A percentile compares a stretch with the other conserved stretches of the same genome.
Conservation (phyloP, 208 protist genomes). For the Leishmania tropica region DNA sequence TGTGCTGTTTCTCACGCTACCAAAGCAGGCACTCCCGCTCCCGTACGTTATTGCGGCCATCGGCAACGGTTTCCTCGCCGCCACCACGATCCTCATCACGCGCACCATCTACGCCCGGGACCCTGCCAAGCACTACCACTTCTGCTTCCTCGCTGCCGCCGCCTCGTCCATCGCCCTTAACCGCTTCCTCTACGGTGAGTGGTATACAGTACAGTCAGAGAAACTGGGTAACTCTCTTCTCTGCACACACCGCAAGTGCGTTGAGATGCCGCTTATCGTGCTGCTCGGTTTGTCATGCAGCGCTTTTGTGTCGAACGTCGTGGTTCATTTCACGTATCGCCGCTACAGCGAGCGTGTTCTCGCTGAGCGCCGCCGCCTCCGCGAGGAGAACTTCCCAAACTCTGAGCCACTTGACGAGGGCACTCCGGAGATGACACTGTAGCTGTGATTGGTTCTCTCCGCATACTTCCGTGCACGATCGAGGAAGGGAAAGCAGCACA, state of each 20-base stretch:
- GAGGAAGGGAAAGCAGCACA: not conserved
- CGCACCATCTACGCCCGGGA: conserved; percentile 57
- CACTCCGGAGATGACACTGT: not conserved
- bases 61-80: conserved; percentile 48
- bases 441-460: not conserved
- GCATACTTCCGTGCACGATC: not conserved
- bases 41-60: conserved; percentile 46
- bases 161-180: conserved; percentile 47
- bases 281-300: conserved; percentile 43
- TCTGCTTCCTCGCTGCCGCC: conserved; percentile 36
- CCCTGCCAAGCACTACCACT: conserved; percentile 67
- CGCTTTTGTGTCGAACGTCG: conserved; percentile 43
- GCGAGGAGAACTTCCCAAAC: conserved; percentile 17
- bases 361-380: conserved; percentile 40
- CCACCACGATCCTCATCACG: conserved; percentile 48
- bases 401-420: not conserved
- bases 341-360: conserved; percentile 43
- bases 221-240: conserved; percentile 38
- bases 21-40: conserved; percentile 29
- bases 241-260: conserved; percentile 41
- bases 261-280: conserved; percentile 49
- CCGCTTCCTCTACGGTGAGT: conserved; percentile 58
- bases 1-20: conserved; percentile 40
- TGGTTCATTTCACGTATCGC: conserved; percentile 48
- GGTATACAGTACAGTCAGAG: conserved; percentile 48